These are phyloP conservation scores for Aureobasidium sp. DNA, from an alignment of 2,329 filamentous ascomycete genomes.

Conservation along the genomic window DNA sequence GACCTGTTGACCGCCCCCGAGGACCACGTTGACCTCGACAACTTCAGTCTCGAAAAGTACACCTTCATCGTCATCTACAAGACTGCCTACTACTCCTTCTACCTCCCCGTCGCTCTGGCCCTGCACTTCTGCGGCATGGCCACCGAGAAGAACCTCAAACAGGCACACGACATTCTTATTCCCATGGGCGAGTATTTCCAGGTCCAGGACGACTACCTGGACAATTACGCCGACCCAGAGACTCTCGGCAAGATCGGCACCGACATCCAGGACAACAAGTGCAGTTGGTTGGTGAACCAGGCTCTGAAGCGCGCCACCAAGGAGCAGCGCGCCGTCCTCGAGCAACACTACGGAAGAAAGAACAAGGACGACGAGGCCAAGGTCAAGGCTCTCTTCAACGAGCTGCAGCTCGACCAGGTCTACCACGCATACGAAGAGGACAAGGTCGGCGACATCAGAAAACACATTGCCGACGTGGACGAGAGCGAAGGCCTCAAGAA, in stretches of 20 bases:
- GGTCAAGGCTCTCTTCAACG: slow-evolving; percentile 82
- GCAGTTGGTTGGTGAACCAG: slow-evolving; percentile 96
- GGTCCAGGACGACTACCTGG: slow-evolving; percentile 96
- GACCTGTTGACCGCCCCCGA: slow-evolving; percentile 94
- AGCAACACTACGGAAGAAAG: slow-evolving; percentile 92
- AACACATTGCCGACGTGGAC: slow-evolving; percentile 69
- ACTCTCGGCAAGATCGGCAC: slow-evolving; percentile 98
- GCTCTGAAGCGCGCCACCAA: slow-evolving; percentile 70
- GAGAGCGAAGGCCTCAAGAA: slow-evolving; percentile 85
- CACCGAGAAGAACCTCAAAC: slow-evolving; percentile 79
- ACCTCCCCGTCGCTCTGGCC: slow-evolving; percentile 87
- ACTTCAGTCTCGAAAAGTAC: slow-evolving; percentile 94
- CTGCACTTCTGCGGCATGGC: slow-evolving; percentile 78
- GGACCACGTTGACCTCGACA: slow-evolving; percentile 82
- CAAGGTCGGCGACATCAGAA: slow-evolving; percentile 65
- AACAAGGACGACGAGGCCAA: slow-evolving; percentile 71
- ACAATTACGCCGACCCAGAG: slow-evolving; percentile 89
- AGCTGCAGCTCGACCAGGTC: slow-evolving; percentile 71
- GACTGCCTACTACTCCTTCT: slow-evolving; percentile 99
- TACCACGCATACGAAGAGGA: slow-evolving; percentile 89
- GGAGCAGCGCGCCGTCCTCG: slow-evolving; percentile 79
- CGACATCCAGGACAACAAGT: slow-evolving; percentile 99
- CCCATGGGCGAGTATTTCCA: slow-evolving; percentile 99
- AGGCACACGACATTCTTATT: slow-evolving; percentile 84
- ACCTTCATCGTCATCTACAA: slow-evolving; percentile 99